Evolutionary conservation across 1,284 basidiomycete genomes (phyloP).

Genomic region (Irpex sp.): DNA sequence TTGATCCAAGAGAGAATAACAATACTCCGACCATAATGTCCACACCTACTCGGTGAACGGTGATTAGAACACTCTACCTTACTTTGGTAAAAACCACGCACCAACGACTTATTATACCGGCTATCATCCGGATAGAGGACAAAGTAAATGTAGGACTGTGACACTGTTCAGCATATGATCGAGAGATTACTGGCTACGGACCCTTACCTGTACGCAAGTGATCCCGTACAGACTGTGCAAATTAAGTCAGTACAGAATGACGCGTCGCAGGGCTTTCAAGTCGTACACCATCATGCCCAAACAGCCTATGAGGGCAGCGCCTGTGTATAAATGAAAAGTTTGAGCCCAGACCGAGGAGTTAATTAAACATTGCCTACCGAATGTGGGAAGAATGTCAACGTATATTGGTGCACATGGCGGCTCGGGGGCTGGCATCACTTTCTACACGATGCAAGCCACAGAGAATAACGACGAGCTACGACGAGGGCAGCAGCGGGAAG

Average conservation of each 20-base stretch:
- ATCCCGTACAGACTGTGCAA: slow-evolving; percentile 9
- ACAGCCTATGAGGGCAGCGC: slow-evolving; percentile 11
- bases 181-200: not conserved
- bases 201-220: slow-evolving; percentile 9
- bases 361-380: slow-evolving; percentile 3
- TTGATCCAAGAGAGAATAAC: not conserved
- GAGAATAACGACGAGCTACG: not conserved
- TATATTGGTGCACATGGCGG: not conserved
- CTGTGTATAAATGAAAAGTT: not conserved
- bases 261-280: not conserved
- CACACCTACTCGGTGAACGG: slow-evolving; percentile 6
- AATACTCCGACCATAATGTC: slow-evolving; percentile 6
- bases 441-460: not conserved
- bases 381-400: slow-evolving; percentile 7
- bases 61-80: not conserved
- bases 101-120: slow-evolving; percentile 2
- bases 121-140: slow-evolving; percentile 11
- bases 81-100: not conserved
- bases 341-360: not conserved
- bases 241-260: not conserved
- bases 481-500: not conserved
- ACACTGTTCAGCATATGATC: not conserved
- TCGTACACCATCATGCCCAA: slow-evolving; percentile 14
- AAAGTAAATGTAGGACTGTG: slow-evolving; percentile 12
- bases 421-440: not conserved